These are phyloP conservation scores for Hypoxylon sp. DNA, from an alignment of 2,329 filamentous ascomycete species.

Conservation along the genomic window DNA sequence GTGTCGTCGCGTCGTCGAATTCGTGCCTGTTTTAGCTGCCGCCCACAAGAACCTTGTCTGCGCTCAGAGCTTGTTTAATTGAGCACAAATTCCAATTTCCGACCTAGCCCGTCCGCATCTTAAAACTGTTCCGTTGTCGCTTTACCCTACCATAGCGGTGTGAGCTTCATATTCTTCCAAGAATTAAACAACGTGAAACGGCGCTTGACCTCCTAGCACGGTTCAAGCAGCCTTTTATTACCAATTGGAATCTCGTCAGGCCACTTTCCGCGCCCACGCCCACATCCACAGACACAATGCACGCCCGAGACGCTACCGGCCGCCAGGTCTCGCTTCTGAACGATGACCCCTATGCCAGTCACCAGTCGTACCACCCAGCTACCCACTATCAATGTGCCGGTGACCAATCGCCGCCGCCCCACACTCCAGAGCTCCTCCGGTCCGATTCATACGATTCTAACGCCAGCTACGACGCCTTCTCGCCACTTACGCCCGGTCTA, in stretches of 20 bases:
- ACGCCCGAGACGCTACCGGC: conserved; percentile 69
- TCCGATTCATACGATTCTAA: conserved; percentile 75
- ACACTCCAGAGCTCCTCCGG: conserved; percentile 70
- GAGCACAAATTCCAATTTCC: conserved; percentile 23
- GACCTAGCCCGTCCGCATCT: conserved; percentile 13
- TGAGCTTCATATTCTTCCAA: conserved; percentile 26
- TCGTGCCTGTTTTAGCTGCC: conserved; percentile 37
- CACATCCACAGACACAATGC: conserved; percentile 60
- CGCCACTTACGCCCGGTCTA: conserved; percentile 69
- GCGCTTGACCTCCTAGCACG: conserved; percentile 26
- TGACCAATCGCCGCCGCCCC: conserved; percentile 63
- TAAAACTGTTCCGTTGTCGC: conserved; percentile 10
- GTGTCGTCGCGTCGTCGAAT: conserved; percentile 25
- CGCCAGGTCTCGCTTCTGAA: conserved; percentile 73
- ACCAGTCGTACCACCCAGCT: conserved; percentile 55
- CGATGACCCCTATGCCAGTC: conserved; percentile 61
- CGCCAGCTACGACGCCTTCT: conserved; percentile 67
- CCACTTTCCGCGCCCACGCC: conserved; percentile 18
- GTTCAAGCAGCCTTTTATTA: conserved; percentile 25
- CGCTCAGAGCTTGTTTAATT: conserved; percentile 31
- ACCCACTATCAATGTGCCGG: conserved; percentile 57
- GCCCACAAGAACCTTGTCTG: conserved; percentile 26
- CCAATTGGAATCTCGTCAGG: conserved; percentile 31
- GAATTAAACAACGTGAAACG: conserved; percentile 26
- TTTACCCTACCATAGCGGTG: conserved; percentile 23